Evolutionary conservation across 352 stramenopile genomes (phyloP).

Genomic region (Globisporangium radiosum): DNA sequence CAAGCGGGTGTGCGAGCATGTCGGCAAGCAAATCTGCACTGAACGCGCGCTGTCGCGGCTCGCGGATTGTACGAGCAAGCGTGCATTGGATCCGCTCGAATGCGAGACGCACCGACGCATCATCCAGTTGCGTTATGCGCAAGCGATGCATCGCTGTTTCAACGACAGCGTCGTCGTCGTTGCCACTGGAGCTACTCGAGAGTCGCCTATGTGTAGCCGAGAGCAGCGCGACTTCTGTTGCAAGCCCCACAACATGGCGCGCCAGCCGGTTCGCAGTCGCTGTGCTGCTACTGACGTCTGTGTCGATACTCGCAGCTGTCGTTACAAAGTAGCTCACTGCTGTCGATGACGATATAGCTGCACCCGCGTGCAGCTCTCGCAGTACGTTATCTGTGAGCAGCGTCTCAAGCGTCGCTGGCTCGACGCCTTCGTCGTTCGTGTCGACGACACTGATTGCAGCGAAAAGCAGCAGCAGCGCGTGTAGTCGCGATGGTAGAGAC

Average conservation of each 20-base stretch:
- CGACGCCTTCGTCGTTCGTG: not conserved
- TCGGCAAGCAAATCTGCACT: constrained; percentile 14
- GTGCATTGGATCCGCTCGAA: constrained; percentile 18
- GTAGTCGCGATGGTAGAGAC: constrained; percentile 20
- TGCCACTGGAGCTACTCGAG: not conserved
- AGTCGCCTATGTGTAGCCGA: too few relatives aligned
- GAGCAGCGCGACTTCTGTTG: not conserved
- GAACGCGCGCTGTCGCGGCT: not conserved
- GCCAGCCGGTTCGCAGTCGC: constrained; percentile 2
- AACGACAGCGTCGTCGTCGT: too few relatives aligned
- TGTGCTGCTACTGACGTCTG: not conserved
- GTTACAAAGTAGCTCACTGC: not conserved
- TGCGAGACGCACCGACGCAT: constrained; percentile 2
- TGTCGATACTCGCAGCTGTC: not conserved
- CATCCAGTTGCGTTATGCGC: constrained; percentile 1
- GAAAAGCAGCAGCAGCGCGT: constrained; percentile 23
- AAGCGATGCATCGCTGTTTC: not conserved
- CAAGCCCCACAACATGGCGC: not conserved
- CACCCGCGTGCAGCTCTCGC: not conserved
- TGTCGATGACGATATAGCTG: not conserved
- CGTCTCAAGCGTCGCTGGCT: not conserved
- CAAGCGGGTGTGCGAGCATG: constrained; percentile 19
- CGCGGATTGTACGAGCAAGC: constrained; percentile 4
- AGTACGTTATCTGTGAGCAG: constrained; percentile 7
- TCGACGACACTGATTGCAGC: constrained; percentile 12